phyloP scores from a whole-genome alignment of 1,139 yeast genomes.

The Debaryomyces sp. region DNA sequence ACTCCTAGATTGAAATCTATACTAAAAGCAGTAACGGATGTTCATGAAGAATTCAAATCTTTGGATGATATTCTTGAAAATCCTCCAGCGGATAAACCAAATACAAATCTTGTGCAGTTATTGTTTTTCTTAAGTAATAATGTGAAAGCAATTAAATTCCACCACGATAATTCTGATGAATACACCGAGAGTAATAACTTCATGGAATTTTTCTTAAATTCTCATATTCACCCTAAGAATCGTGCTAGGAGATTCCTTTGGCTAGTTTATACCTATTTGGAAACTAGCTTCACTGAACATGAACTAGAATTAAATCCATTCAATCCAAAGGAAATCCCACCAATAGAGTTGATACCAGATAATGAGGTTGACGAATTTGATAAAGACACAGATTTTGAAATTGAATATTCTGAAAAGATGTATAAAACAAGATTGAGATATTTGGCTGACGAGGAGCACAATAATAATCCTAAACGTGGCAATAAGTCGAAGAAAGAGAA shows the following conservation, averaged over 20 bases:
- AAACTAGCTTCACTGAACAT: conserved; percentile 61
- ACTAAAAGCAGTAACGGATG: conserved; percentile 72
- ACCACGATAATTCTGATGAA: conserved; percentile 25
- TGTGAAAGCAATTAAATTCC: conserved; percentile 49
- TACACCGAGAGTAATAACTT: conserved; percentile 36
- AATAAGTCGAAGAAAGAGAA: conserved; percentile 33
- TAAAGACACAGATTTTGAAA: conserved; percentile 71
- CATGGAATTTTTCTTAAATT: conserved; percentile 67
- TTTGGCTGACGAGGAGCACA: conserved; percentile 50
- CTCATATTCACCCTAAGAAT: conserved; percentile 54
- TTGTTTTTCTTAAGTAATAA: conserved; percentile 73
- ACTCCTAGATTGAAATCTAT: conserved; percentile 92
- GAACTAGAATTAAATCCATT: conserved; percentile 67
- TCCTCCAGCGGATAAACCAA: conserved; percentile 46
- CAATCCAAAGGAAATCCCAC: conserved; percentile 54
- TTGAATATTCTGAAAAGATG: conserved; percentile 72
- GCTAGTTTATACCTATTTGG: conserved; percentile 79
- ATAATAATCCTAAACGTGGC: conserved; percentile 35
- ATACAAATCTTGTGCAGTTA: conserved; percentile 64
- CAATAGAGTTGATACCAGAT: conserved; percentile 41
- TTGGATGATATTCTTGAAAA: conserved; percentile 48
- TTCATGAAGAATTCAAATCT: conserved; percentile 41
- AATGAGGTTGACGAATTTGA: conserved; percentile 52
- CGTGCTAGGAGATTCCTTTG: conserved; percentile 79
- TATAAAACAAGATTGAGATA: conserved; percentile 60